Percentiles rank a stretch among this genome's conserved stretches.
Evolutionary conservation across 805 yeast genomes (phyloP).

Genomic region (Wickerhamiella siamensis): DNA sequence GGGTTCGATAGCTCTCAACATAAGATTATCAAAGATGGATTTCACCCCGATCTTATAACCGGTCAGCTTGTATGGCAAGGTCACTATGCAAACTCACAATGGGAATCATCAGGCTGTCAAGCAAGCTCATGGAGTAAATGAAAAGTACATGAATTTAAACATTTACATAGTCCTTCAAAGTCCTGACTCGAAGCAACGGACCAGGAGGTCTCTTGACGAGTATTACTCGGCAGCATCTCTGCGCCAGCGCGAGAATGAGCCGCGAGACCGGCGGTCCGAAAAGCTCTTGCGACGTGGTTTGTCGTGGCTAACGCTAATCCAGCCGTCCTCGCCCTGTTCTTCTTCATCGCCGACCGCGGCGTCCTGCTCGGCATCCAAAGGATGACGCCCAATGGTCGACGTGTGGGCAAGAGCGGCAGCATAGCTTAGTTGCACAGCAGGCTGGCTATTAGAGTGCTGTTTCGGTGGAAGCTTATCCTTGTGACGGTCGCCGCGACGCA

Average conservation of each 20-base stretch:
- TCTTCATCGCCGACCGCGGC: constrained; percentile 10
- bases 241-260: constrained; percentile 15
- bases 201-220: neutral
- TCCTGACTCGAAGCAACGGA: too few species aligned
- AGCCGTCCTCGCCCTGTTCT: constrained; percentile 17
- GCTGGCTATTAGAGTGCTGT: constrained; percentile 9
- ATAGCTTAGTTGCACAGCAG: constrained; percentile 14
- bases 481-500: constrained; percentile 12
- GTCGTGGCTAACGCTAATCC: constrained; percentile 16
- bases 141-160: too few species aligned
- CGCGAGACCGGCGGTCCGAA: constrained; percentile 6
- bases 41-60: too few species aligned
- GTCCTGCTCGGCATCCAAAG: constrained; percentile 6
- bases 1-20: neutral
- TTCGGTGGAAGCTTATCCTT: constrained; percentile 7
- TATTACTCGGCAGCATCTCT: neutral
- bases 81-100: too few species aligned
- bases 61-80: too few species aligned
- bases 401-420: constrained; percentile 19
- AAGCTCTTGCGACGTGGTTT: constrained; percentile 11
- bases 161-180: too few species aligned
- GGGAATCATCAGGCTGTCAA: too few species aligned
- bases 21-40: too few species aligned
- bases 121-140: too few species aligned
- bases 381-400: constrained; percentile 10